phyloP scores from a whole-genome alignment of 2,329 filamentous ascomycete genomes.

The Capronia americana region DNA sequence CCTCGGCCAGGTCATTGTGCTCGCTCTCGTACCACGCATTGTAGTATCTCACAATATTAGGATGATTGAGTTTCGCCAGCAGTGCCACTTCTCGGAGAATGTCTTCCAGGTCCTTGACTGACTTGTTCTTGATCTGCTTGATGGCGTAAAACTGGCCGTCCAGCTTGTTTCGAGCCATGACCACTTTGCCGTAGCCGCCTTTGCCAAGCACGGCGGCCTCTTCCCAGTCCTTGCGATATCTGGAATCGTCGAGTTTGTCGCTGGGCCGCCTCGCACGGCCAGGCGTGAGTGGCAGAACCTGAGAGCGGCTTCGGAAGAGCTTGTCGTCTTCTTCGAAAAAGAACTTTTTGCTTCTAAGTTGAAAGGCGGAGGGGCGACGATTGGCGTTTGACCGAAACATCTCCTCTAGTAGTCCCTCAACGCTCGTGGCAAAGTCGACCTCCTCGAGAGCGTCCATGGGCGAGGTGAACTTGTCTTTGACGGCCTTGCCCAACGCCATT shows the following conservation, averaged over 20 bases:
- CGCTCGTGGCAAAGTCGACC: conserved; percentile 74
- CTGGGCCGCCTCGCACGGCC: conserved; percentile 30
- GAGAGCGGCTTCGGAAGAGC: conserved; percentile 30
- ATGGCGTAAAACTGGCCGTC: conserved; percentile 94
- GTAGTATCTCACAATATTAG: conserved; percentile 86
- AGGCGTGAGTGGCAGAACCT: conserved; percentile 21
- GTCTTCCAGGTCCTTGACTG: conserved; percentile 64
- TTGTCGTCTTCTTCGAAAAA: conserved; percentile 35
- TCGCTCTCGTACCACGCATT: conserved; percentile 83
- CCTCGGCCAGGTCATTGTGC: conserved; percentile 27
- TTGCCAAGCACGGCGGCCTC: conserved; percentile 89
- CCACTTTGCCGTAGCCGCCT: conserved; percentile 94
- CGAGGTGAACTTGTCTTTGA: conserved; percentile 77
- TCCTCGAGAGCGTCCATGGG: conserved; percentile 60
- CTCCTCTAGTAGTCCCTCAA: conserved; percentile 80
- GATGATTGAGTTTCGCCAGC: conserved; percentile 90
- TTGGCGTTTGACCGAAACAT: conserved; percentile 86
- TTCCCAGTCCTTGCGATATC: conserved; percentile 87
- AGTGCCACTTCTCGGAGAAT: conserved; percentile 86
- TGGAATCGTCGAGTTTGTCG: conserved; percentile 59
- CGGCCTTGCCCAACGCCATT: conserved; percentile 87
- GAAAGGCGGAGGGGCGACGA: conserved; percentile 83
- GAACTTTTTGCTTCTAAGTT: conserved; percentile 52
- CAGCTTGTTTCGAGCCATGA: conserved; percentile 91
- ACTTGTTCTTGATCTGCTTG: conserved; percentile 90